Evolutionary conservation across 2,329 filamentous ascomycete genomes (phyloP).

Genomic region (Fusarium sp.): DNA sequence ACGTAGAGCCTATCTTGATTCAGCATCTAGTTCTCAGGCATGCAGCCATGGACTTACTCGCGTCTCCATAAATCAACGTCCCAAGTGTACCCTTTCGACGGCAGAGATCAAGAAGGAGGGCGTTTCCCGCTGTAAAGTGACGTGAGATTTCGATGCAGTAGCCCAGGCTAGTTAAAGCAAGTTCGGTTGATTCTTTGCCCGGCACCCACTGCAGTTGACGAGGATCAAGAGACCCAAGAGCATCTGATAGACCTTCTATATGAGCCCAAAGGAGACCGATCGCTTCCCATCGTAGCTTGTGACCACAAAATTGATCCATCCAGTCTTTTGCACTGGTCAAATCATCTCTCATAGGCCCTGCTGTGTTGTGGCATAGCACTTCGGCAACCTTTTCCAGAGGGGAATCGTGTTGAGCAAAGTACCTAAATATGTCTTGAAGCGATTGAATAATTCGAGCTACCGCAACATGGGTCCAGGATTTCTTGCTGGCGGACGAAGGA

Average conservation of each 20-base stretch:
- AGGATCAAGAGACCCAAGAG: slow-evolving; percentile 15
- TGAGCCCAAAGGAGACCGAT: slow-evolving; percentile 53
- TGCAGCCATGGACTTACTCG: slow-evolving; percentile 47
- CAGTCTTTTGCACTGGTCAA: slow-evolving; percentile 50
- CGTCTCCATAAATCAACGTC: slow-evolving; percentile 54
- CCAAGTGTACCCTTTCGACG: slow-evolving; percentile 49
- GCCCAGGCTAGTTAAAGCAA: slow-evolving; percentile 20
- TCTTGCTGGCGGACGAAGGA: slow-evolving; percentile 18
- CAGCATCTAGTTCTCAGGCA: background rate
- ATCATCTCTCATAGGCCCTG: slow-evolving; percentile 51
- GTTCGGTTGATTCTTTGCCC: slow-evolving; percentile 1
- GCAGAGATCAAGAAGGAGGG: slow-evolving; percentile 53
- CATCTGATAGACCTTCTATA: slow-evolving; percentile 27
- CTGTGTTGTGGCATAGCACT: slow-evolving; percentile 53
- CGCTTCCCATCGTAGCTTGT: slow-evolving; percentile 57
- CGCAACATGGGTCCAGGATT: slow-evolving; percentile 50
- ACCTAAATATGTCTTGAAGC: slow-evolving; percentile 49
- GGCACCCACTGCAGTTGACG: slow-evolving; percentile 21
- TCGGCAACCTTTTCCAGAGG: slow-evolving; percentile 52
- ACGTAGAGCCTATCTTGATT: slow-evolving; percentile 45
- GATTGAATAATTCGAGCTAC: slow-evolving; percentile 48
- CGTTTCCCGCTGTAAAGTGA: slow-evolving; percentile 48
- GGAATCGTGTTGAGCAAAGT: slow-evolving; percentile 39
- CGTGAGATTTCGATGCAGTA: slow-evolving; percentile 50
- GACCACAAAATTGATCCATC: slow-evolving; percentile 54